Conservation (phyloP, 495 filamentous ascomycete species). For the Penicillium mononematosum region DNA sequence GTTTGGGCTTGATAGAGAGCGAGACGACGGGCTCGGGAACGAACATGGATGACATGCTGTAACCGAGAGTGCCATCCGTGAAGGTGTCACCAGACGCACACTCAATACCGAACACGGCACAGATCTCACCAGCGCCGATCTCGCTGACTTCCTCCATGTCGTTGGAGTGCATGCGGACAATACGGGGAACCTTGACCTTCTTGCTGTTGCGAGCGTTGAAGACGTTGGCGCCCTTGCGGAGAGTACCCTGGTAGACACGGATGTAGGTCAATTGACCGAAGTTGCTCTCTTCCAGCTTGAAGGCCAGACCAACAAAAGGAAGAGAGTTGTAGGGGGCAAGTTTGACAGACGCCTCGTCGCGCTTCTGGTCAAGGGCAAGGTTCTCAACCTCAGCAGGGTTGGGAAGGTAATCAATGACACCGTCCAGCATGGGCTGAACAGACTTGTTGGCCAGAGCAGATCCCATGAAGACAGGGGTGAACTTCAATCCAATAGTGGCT, state of each 20-base stretch:
- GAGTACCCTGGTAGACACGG: constrained; percentile 91
- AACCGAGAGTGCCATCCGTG: constrained; percentile 90
- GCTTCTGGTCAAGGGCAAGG: constrained; percentile 78
- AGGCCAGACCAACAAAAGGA: constrained; percentile 93
- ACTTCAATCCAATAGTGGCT: constrained; percentile 83
- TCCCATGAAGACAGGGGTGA: constrained; percentile 95
- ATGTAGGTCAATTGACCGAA: constrained; percentile 99
- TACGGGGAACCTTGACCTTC: constrained; percentile 95
- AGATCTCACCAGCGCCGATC: constrained; percentile 95
- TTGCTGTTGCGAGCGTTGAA: constrained; percentile 93
- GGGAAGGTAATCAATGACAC: constrained; percentile 92
- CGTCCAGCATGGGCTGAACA: constrained; percentile 96
- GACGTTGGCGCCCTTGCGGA: constrained; percentile 84
- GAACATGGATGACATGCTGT: constrained; percentile 98
- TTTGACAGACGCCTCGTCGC: constrained; percentile 74
- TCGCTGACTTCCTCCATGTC: constrained; percentile 97
- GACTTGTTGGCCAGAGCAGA: constrained; percentile 93
- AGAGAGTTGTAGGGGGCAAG: constrained; percentile 88
- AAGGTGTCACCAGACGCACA: constrained; percentile 98
- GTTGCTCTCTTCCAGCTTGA: constrained; percentile 99
- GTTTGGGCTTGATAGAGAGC: constrained; percentile 94
- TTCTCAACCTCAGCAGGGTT: constrained; percentile 92
- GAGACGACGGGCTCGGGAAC: constrained; percentile 98
- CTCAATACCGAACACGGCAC: constrained; percentile 97
- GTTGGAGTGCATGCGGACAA: constrained; percentile 99